Evolutionary conservation across 2,329 filamentous ascomycete genomes (phyloP), one percentile per base, ranked within the genome.

Genomic region (Colletotrichum euphorbiae): DNA sequence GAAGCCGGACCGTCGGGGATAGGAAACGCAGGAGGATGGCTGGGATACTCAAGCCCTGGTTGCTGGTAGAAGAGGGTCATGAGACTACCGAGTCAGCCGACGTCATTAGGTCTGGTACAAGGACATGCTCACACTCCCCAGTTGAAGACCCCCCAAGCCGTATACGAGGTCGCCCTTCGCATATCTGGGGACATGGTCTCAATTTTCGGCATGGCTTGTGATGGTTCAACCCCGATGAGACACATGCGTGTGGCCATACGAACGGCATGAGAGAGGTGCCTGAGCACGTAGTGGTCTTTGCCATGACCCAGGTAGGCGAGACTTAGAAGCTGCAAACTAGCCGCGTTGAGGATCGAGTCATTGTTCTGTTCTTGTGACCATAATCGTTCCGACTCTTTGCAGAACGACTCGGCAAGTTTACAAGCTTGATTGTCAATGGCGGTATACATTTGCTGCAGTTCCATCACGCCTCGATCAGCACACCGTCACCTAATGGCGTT

Each of bases 71-170:
- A 80, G 1, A 75, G 62, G 2, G 74, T 75, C 28, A 76, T 64
- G 24, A 77, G 68, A 11, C 78, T 79, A 40, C 12, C 21, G 17
- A 13, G 46, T 57, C 11, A 70, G 67, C 31, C 15, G 40, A 28
- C 0, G 17, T 17, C 2, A 6, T 4, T 3, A 9, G 5, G 17
- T 15, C 40, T 17, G 3, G 4, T 12, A 13, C 11, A 15, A 43
- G 15, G 38, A 19, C 17, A 42, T 15, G 67, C 78, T 73, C 67
- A 80, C 80, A 77, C 73, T 62, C 75, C 77, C 77, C 77, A 81
- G 62, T 80, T 80, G 54, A 81, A 81, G 3, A 71, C 62, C 3
- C 74, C 75, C 77, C 76, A 78, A 7, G 76, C 72, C 2, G 76
- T 67, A 36, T 74, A 72, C 3, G 67, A 67, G 9, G 12, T 40